Evolutionary conservation across 2,329 filamentous ascomycete species (phyloP), one percentile per base, ranked within the genome.

Genomic region (Rutstroemia sp.): DNA sequence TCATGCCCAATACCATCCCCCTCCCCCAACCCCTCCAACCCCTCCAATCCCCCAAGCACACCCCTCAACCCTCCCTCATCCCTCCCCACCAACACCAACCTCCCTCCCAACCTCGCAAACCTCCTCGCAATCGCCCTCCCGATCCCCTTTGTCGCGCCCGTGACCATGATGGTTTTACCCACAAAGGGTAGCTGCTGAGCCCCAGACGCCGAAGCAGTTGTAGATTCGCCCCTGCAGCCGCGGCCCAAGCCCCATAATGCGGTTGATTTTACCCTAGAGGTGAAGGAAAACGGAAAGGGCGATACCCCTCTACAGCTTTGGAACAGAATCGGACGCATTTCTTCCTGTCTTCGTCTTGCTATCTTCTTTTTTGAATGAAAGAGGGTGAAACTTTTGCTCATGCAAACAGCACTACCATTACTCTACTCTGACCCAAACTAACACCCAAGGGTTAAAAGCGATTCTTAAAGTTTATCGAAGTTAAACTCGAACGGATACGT

Each of bases 131-230:
- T 86, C 52, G 82, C 80, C 44, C 77, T 74, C 46, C 88, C 88
- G 63, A 91, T 90, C 53, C 85, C 82, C 19, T 85, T 82, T 45
- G 85, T 86, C 19, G 79, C 87, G 49, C 88, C 88, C 2, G 87
- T 87, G 52, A 91, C 76, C 66, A 88, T 74, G 52, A 72, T 73
- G 56, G 67, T 73, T 25, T 71, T 63, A 2, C 41, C 12, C 1
- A 7, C 0, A 4, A 23, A 23, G 23, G 23, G 21, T 4, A 23
- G n/a, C n/a, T n/a, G n/a, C n/a, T n/a, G n/a, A n/a, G n/a, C n/a
- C n/a, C n/a, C n/a, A 27, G 25, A 27, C 25, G 8, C 25, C 5
- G 25, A 27, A 1, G 25, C 27, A 30, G 27, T 8, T 30, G 27
- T 30, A 30, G 27, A 30, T 30, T 30, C 7, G 5, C 7, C 4